Base-by-base conservation (phyloP, 805 yeast genomes). In the Saturnispora silvae region DNA sequence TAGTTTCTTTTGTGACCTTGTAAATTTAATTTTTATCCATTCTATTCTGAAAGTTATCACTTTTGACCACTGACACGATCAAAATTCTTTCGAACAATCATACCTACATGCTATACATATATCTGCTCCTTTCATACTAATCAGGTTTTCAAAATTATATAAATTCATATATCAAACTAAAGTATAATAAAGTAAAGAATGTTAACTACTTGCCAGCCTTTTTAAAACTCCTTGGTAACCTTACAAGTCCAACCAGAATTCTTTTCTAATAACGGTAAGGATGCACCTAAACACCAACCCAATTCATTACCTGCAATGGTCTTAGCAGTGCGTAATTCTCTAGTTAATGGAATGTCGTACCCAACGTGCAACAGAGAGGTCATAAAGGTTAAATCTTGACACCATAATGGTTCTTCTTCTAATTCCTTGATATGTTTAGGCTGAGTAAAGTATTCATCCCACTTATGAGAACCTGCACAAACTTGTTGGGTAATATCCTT, bases 221-320 rank as follows among this genome's bases (percentile, higher is more conserved):
- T n/a, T n/a, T 40, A 47, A n/a, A 42, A 43, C 7, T 49, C 59
- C 42, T 57, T 54, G 20, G 48, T 38, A 18, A 67, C 61, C 40
- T 60, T 64, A 60, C 96, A 85, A 36, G 65, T 68, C 95, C 95
- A 84, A 28, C 75, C 76, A 16, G 72, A 61, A 31, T 57, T 61
- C 43, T 68, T 65, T 44, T 82, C 92, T 48, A 92, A 67, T 49
- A 92, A 64, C 7, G 97, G 97, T 50, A 92, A 70, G 2, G 96
- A 84, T 2, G 97, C 98, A 50, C 99, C 99, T 40, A 92, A 67
- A 66, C 97, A 92, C 99, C 99, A 92, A 24, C 98, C 99, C 36
- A 92, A 69, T 63, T 92, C 98, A 51, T 84, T 86, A 53, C 77
- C 75, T 36, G 77, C 81, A 49, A 92, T 84, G 56, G 75, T 86